Conservation (phyloP, 805 yeast genomes). For the Wickerhamomyces chaumierensis region DNA sequence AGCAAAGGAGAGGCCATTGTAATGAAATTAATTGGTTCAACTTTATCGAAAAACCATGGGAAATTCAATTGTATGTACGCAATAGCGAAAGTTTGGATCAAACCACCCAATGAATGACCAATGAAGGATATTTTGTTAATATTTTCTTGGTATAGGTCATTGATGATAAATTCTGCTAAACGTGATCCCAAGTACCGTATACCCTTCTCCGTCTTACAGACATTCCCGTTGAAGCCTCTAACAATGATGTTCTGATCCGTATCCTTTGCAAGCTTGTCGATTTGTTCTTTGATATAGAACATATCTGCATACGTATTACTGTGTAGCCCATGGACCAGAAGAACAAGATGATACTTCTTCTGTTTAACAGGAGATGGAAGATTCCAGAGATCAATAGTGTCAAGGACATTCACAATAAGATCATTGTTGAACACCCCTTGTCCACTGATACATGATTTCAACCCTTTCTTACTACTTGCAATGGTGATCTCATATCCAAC, state of each 20-base stretch:
- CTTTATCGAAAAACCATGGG: conserved; percentile 54
- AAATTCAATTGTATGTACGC: conserved; percentile 58
- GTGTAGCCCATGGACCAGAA: conserved; percentile 70
- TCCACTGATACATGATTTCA: conserved; percentile 14
- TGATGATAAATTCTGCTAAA: conserved; percentile 53
- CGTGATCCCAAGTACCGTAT: conserved; percentile 62
- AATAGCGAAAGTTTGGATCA: conserved; percentile 66
- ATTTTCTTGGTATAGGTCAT: conserved; percentile 32
- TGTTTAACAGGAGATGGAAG: conserved; percentile 33
- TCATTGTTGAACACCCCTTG: conserved; percentile 22
- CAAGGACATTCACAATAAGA: conserved; percentile 39
- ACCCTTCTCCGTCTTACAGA: conserved; percentile 72
- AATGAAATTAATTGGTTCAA: conserved; percentile 57
- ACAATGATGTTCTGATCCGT: conserved; percentile 47
- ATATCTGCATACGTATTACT: conserved; percentile 70
- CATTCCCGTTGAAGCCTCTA: conserved; percentile 59
- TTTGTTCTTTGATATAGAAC: conserved; percentile 60
- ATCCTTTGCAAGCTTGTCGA: conserved; percentile 32
- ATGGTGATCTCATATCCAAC: conserved; percentile 52
- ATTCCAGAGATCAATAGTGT: conserved; percentile 65
- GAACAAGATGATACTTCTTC: conserved; percentile 51
- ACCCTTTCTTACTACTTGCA: conserved; percentile 26
- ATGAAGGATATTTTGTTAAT: conserved; percentile 54
- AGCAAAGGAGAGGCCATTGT: conserved; percentile 66
- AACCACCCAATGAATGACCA: conserved; percentile 75